These are phyloP conservation scores for Arthroderma uncinatum DNA, from an alignment of 2,329 filamentous ascomycete species.

Conservation along the genomic window DNA sequence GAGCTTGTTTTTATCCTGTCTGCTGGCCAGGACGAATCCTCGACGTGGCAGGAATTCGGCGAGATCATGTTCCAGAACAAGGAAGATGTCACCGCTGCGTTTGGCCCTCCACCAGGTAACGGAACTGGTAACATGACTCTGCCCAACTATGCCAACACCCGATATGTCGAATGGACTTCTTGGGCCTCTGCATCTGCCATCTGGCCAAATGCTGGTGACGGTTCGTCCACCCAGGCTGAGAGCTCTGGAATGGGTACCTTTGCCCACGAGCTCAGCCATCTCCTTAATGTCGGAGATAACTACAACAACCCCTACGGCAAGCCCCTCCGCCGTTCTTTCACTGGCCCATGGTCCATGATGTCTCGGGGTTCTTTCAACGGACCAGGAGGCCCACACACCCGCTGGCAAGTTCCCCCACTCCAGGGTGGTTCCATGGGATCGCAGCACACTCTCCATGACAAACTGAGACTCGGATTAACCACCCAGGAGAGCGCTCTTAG, in stretches of 20 bases:
- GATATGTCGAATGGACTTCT: constrained; percentile 15
- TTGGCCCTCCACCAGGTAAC: constrained; percentile 13
- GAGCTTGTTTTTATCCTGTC: constrained; percentile 17
- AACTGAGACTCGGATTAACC: constrained; percentile 10
- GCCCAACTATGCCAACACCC: constrained; percentile 11
- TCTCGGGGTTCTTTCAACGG: constrained; percentile 16
- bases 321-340: constrained; percentile 11
- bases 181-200: constrained; percentile 15
- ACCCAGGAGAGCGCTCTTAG: constrained; percentile 8
- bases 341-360: constrained; percentile 17
- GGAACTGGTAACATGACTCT: constrained; percentile 6
- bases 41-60: constrained; percentile 16
- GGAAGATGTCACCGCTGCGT: constrained; percentile 12
- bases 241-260: constrained; percentile 15
- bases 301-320: constrained; percentile 16
- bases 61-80: constrained; percentile 14
- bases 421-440: constrained; percentile 15
- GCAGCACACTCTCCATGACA: constrained; percentile 15
- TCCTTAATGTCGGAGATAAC: constrained; percentile 16
- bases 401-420: constrained; percentile 13
- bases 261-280: constrained; percentile 16
- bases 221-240: constrained; percentile 15
- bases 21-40: constrained; percentile 15
- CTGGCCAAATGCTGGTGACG: constrained; percentile 15
- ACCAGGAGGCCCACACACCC: constrained; percentile 15